phyloP scores from a whole-genome alignment of 257 asterid genomes.

The Lantana camara region DNA sequence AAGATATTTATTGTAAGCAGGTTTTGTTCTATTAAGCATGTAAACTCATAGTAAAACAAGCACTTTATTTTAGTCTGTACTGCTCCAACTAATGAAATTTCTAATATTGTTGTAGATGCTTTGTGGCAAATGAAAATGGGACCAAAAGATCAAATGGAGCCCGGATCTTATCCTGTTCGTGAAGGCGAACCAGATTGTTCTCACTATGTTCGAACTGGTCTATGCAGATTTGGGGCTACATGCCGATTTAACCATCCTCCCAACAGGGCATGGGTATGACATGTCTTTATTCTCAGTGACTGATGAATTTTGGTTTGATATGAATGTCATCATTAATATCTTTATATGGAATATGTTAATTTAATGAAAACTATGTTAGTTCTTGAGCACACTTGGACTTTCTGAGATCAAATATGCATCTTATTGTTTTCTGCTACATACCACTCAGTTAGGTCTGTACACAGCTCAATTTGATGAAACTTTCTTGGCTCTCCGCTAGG shows the following conservation, averaged over 20 bases:
- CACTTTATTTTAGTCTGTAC: conserved; percentile 3
- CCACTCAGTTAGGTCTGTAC: neutral
- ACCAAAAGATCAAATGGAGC: conserved; percentile 71
- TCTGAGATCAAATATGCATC: conserved; percentile 6
- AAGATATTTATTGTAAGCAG: neutral
- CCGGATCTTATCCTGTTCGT: conserved; percentile 78
- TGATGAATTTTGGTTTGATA: neutral
- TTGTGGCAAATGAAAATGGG: conserved; percentile 73
- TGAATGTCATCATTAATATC: neutral
- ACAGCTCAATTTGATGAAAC: conserved; percentile 10
- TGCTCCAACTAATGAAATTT: conserved; percentile 29
- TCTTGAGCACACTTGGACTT: neutral
- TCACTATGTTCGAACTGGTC: conserved; percentile 84
- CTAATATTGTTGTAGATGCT: conserved; percentile 54
- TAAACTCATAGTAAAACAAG: neutral
- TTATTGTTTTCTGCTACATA: conserved; percentile 12
- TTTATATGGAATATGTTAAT: neutral
- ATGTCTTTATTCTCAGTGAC: conserved; percentile 17
- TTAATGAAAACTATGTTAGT: neutral
- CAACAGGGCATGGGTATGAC: conserved; percentile 70
- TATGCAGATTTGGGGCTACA: conserved; percentile 83
- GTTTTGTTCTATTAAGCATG: neutral
- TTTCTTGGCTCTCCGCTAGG: conserved; percentile 49
- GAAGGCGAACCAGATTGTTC: conserved; percentile 91
- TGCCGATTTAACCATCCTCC: conserved; percentile 93